Conservation (phyloP, 768 basidiomycete genomes). For the Lactifluus volemus region DNA sequence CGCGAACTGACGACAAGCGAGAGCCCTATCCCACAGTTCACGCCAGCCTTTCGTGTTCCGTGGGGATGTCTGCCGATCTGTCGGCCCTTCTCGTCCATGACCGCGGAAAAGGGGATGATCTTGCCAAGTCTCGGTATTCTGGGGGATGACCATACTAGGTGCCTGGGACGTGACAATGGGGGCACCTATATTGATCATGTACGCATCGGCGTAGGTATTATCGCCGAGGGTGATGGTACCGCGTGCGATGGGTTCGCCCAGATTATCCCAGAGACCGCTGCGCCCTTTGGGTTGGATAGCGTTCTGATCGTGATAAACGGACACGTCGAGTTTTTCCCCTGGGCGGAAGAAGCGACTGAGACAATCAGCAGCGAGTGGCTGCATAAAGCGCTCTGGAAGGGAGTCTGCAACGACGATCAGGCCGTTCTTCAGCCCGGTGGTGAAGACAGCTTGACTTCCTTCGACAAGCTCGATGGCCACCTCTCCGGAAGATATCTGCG, state of each 20-base stretch:
- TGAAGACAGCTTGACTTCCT: constrained; percentile 1
- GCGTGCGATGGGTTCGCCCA: constrained; percentile 11
- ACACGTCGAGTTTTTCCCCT: constrained; percentile 11
- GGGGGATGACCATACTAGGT: not conserved
- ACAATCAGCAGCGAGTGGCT: constrained; percentile 12
- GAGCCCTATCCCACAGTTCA: constrained; percentile 10
- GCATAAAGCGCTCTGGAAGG: constrained; percentile 20
- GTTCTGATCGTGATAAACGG: constrained; percentile 14
- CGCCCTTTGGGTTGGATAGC: constrained; percentile 5
- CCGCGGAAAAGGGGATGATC: constrained; percentile 19
- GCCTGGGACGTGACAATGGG: not conserved
- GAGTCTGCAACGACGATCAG: constrained; percentile 17
- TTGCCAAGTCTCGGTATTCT: not conserved
- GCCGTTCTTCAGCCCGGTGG: constrained; percentile 12
- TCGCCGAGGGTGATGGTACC: constrained; percentile 16
- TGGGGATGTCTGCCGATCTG: not conserved
- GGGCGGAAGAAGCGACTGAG: constrained; percentile 9
- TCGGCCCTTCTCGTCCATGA: not conserved
- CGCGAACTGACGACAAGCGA: not conserved
- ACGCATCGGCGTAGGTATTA: constrained; percentile 12
- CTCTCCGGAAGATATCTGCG: constrained; percentile 19
- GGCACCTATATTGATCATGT: constrained; percentile 15
- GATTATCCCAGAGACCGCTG: constrained; percentile 12
- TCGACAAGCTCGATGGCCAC: constrained; percentile 13
- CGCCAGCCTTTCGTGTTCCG: not conserved